phyloP scores from a whole-genome alignment of 306 rosid species.

The Quercus berberidifolia region DNA sequence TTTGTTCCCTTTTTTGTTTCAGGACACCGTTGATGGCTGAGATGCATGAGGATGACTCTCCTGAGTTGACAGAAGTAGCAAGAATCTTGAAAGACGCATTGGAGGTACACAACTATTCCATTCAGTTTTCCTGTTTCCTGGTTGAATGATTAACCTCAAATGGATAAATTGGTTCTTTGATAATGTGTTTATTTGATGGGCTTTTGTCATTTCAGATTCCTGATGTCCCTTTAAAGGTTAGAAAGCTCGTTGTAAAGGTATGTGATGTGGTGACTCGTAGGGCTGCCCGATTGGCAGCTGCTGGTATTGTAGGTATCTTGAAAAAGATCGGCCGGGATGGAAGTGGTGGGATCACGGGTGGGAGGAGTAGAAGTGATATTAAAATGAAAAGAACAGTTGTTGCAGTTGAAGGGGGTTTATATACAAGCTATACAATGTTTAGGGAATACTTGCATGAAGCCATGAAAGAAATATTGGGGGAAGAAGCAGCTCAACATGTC shows the following conservation, averaged over 20 bases:
- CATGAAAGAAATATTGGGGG: conserved; percentile 72
- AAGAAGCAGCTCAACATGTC: conserved; percentile 70
- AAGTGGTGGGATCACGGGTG: conserved; percentile 74
- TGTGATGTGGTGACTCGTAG: conserved; percentile 79
- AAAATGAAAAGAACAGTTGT: conserved; percentile 70
- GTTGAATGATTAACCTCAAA: neutral
- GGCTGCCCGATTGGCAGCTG: conserved; percentile 91
- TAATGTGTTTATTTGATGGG: neutral
- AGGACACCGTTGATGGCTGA: conserved; percentile 81
- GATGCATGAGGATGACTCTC: conserved; percentile 84
- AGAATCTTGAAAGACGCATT: conserved; percentile 51
- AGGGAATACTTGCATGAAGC: conserved; percentile 80
- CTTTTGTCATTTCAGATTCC: conserved; percentile 50
- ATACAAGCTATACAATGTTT: conserved; percentile 62
- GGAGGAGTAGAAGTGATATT: conserved; percentile 56
- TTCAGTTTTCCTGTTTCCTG: neutral
- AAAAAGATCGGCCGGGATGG: conserved; percentile 94
- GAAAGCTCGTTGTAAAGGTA: conserved; percentile 70
- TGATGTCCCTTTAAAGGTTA: conserved; percentile 58
- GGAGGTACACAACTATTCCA: conserved; percentile 46
- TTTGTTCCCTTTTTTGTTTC: conserved; percentile 25
- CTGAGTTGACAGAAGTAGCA: conserved; percentile 66
- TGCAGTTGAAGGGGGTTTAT: conserved; percentile 80
- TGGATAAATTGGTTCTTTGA: neutral
- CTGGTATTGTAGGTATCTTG: conserved; percentile 81